Percentiles rank a stretch among this genome's conserved stretches.
Conservation (phyloP, 2,329 filamentous ascomycete genomes). For the Fusarium nisikadoi region DNA sequence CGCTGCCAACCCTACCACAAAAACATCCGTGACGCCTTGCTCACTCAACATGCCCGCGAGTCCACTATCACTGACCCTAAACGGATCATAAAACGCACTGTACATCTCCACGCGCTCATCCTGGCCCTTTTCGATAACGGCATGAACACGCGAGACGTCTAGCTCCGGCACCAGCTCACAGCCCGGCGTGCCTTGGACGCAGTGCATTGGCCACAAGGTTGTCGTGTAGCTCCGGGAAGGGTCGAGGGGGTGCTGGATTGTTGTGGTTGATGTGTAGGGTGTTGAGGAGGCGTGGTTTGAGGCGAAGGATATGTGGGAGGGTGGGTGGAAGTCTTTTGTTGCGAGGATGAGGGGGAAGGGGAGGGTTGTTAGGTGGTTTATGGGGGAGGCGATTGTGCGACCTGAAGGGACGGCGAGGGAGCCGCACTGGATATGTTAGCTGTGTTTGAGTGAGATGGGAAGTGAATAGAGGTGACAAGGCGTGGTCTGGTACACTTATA, state of each 20-base stretch:
- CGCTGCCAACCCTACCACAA: constrained; percentile 83
- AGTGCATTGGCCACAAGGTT: constrained; percentile 90
- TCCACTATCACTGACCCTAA: constrained; percentile 72
- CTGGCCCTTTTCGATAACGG: constrained; percentile 81
- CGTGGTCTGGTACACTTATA: background rate
- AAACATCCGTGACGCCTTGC: constrained; percentile 78
- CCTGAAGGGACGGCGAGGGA: constrained; percentile 83
- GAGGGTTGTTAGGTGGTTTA: constrained; percentile 79
- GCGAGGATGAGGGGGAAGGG: constrained; percentile 81
- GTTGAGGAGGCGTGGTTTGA: constrained; percentile 75
- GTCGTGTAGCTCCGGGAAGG: constrained; percentile 70
- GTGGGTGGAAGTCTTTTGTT: constrained; percentile 93
- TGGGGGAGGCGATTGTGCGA: constrained; percentile 72
- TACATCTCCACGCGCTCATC: constrained; percentile 88
- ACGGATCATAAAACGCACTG: constrained; percentile 87
- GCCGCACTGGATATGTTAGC: constrained; percentile 70
- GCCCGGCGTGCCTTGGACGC: constrained; percentile 79
- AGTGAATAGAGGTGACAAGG: no score
- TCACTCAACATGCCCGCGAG: constrained; percentile 68
- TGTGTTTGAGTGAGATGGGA: no score
- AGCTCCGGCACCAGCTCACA: constrained; percentile 80
- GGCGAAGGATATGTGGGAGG: constrained; percentile 88
- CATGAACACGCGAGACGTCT: constrained; percentile 66
- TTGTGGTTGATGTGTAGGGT: constrained; percentile 73
- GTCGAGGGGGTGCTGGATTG: constrained; percentile 74